These are phyloP conservation scores for Didymella pomorum DNA, from an alignment of 2,329 filamentous ascomycete genomes.

Conservation along the genomic window DNA sequence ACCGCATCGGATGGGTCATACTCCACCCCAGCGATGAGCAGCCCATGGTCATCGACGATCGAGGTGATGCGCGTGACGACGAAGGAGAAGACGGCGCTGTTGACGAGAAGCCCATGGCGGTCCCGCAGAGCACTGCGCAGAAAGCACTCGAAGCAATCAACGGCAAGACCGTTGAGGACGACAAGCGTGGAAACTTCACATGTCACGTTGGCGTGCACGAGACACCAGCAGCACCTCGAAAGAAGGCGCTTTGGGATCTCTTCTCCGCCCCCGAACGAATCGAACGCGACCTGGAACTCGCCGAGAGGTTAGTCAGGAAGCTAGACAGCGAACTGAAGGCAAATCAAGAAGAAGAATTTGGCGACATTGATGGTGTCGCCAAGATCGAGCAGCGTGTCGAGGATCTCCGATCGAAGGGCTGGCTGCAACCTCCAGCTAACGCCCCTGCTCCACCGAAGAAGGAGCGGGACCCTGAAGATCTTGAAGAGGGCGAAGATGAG, in stretches of 20 bases:
- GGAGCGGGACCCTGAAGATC: conserved; percentile 67
- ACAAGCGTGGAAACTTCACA: conserved; percentile 92
- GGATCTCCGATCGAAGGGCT: conserved; percentile 76
- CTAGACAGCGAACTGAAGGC: conserved; percentile 85
- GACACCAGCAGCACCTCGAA: conserved; percentile 82
- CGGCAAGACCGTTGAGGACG: conserved; percentile 95
- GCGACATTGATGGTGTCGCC: conserved; percentile 68
- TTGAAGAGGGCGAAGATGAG: conserved; percentile 78
- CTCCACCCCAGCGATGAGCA: conserved; percentile 80
- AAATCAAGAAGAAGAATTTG: conserved; percentile 60
- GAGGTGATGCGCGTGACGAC: conserved; percentile 76
- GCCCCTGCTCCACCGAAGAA: conserved; percentile 64
- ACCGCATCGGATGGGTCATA: conserved; percentile 98
- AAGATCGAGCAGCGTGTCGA: conserved; percentile 90
- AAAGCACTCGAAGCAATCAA: conserved; percentile 94
- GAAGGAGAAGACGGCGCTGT: conserved; percentile 66
- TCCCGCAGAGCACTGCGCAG: conserved; percentile 68
- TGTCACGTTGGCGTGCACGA: conserved; percentile 97
- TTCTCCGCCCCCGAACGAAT: conserved; percentile 95
- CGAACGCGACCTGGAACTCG: conserved; percentile 85
- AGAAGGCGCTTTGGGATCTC: conserved; percentile 96
- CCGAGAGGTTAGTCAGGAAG: conserved; percentile 81
- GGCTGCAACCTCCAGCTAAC: conserved; percentile 72
- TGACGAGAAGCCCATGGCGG: conserved; percentile 59
- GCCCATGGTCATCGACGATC: conserved; percentile 67